phyloP scores from a whole-genome alignment of 495 filamentous ascomycete genomes.

The Hypoxylon cercidicola region DNA sequence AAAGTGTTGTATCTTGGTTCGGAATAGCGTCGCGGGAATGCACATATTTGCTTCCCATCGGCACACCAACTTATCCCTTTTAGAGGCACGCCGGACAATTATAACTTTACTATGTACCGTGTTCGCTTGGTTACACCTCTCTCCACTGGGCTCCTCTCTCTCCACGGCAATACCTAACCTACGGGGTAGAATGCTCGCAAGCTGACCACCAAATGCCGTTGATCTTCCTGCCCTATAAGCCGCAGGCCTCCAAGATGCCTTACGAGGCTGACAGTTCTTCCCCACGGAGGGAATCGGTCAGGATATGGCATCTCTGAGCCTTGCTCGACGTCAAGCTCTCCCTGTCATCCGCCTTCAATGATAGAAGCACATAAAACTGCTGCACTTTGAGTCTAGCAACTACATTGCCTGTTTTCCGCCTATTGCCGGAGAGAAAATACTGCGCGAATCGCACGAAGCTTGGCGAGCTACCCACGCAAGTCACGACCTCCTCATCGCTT shows the following conservation, averaged over 20 bases:
- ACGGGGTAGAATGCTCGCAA: slow-evolving; percentile 24
- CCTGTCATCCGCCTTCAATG: neutral
- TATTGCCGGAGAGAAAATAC: slow-evolving; percentile 17
- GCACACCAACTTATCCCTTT: slow-evolving; percentile 11
- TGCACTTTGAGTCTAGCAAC: slow-evolving; percentile 4
- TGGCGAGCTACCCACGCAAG: slow-evolving; percentile 17
- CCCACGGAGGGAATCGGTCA: neutral
- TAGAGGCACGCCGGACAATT: slow-evolving; percentile 19
- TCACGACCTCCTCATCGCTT: slow-evolving; percentile 13
- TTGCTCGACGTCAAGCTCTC: neutral
- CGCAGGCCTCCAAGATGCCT: slow-evolving; percentile 7
- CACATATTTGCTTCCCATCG: slow-evolving; percentile 25
- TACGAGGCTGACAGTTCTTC: slow-evolving; percentile 28
- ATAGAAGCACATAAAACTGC: neutral
- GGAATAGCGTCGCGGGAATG: slow-evolving; percentile 32
- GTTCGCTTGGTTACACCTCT: slow-evolving; percentile 26
- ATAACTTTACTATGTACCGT: slow-evolving; percentile 1
- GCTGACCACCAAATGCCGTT: slow-evolving; percentile 25
- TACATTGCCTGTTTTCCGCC: neutral
- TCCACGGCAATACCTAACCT: slow-evolving; percentile 11
- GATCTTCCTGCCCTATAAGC: slow-evolving; percentile 8
- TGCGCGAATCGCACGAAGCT: slow-evolving; percentile 6
- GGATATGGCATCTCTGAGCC: neutral
- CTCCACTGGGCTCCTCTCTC: slow-evolving; percentile 7
- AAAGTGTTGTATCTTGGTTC: slow-evolving; percentile 28